Conservation (phyloP, 176 grass and related monocot genomes). For the Calamus simplicifolius region DNA sequence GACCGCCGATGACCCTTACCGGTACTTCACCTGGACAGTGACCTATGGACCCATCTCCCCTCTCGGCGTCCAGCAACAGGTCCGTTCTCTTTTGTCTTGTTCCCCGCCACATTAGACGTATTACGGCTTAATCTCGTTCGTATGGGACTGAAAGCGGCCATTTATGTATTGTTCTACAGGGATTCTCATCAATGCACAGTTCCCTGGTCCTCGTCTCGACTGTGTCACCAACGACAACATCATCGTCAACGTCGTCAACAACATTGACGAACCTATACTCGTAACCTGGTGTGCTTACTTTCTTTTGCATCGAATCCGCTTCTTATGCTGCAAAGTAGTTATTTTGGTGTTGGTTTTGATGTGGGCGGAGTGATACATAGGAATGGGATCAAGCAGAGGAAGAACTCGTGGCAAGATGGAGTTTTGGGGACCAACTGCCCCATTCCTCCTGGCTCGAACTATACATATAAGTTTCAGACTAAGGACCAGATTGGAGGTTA, state of each 20-base stretch:
- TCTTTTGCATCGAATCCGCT: not conserved
- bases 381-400: slow-evolving; percentile 59
- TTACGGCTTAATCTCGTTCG: too few relatives aligned
- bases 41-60: slow-evolving; percentile 63
- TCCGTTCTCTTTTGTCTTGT: not conserved
- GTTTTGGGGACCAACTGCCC: slow-evolving; percentile 65
- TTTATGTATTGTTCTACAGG: slow-evolving; percentile 14
- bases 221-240: slow-evolving; percentile 96
- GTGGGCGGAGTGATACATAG: slow-evolving; percentile 9
- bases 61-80: slow-evolving; percentile 67
- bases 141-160: too few relatives aligned
- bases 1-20: slow-evolving; percentile 75
- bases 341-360: not conserved
- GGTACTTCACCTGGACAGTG: slow-evolving; percentile 73
- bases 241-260: slow-evolving; percentile 59
- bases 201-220: slow-evolving; percentile 73
- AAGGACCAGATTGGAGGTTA: slow-evolving; percentile 83
- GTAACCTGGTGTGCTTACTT: slow-evolving; percentile 43
- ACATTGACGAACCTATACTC: slow-evolving; percentile 82
- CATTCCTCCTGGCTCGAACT: slow-evolving; percentile 58
- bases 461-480: slow-evolving; percentile 71
- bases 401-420: slow-evolving; percentile 85
- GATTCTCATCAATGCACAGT: slow-evolving; percentile 85
- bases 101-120: too few relatives aligned
- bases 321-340: not conserved